Percentiles rank a stretch among this genome's conserved stretches.
These are phyloP conservation scores for maize (Zea mays) DNA, from an alignment of 176 grass and related monocot genomes.

Conservation along the genomic window Zm-B73-REFERENCE-NAM-5.0 NC_050099.1:65330501-65331000, in stretches of 20 bases:
- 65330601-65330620: too few relatives aligned
- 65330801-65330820: background rate
- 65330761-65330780: background rate
- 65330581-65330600: too few relatives aligned
- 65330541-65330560: too few relatives aligned
- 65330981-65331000: constrained; percentile 34
- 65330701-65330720: too few relatives aligned
- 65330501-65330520: too few relatives aligned
- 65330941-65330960: constrained; percentile 25
- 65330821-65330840: constrained; percentile 11
- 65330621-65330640: too few relatives aligned
- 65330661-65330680: too few relatives aligned
- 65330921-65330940: background rate
- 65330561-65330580: too few relatives aligned
- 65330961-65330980: constrained; percentile 25
- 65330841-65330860: background rate
- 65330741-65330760: background rate
- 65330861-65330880: constrained; percentile 13
- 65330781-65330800: background rate
- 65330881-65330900: constrained; percentile 2
- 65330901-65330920: constrained; percentile 10
- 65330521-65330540: too few relatives aligned
- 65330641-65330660: too few relatives aligned
- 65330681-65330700: too few relatives aligned
- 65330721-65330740: too few relatives aligned